Base-by-base conservation (phyloP, 2,329 filamentous ascomycete species). In the Neophaeococcomyces aloes region DNA sequence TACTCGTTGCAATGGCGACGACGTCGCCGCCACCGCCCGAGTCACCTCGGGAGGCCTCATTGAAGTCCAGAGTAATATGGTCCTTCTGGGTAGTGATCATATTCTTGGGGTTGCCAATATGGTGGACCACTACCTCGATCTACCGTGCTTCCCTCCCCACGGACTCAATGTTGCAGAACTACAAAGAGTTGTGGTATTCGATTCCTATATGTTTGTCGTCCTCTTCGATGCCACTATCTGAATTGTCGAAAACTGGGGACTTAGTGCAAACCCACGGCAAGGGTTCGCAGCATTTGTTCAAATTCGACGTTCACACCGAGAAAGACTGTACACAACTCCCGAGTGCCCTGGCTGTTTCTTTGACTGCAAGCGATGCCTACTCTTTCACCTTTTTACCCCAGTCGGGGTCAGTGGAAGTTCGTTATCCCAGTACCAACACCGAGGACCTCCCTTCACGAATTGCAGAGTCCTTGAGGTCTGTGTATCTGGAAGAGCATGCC, bases 41-140 rank as follows among this genome's bases (percentile, higher is more conserved):
- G 67, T 81, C 78, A 51, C 66, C 75, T 15, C 72, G 81, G 53
- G 79, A 82, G 50, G 69, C 81, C 40, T 76, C 75, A 58, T 76
- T 81, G 46, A 81, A 91, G 43, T 76, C 78, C 37, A 71, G 72
- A 49, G 82, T 96, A 39, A 79, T 98, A 49, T 62, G 84, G 49
- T 89, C 89, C 7, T 96, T 95, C 64, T 98, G 91, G 91, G 69
- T 79, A 4, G 78, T 96, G 29, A 85, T 94, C 5, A 61, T 94
- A 5, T 74, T 82, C 23, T 66, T 98, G 4, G 91, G 91, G 2
- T 63, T 98, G 52, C 91, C 91, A 45, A 81, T 94, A 75, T 98
- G 91, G 91, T 93, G 86, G 79, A 80, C 79, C 62, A 96, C 91
- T 0, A 98, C 91, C 3, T 83, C 84, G 0, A 94, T 96, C 44